Percentiles rank a stretch among this genome's conserved stretches.
Conservation (phyloP, 78 protist genomes). For the Anaeramoeba ignava region DNA sequence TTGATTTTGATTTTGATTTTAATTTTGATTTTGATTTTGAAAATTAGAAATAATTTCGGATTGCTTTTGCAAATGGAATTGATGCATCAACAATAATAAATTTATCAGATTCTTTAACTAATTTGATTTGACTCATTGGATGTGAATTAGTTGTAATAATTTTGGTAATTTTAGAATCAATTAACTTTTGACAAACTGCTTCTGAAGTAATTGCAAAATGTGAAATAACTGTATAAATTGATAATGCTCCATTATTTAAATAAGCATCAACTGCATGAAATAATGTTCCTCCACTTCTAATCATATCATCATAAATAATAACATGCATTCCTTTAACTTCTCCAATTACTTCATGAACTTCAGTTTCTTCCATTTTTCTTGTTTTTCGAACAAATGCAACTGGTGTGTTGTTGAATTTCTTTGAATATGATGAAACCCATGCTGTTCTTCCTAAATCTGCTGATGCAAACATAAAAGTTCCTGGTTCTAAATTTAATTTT, state of each 20-base stretch:
- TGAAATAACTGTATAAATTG: background rate
- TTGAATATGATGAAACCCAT: background rate
- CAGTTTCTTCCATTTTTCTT: background rate
- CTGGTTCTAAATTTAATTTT: background rate
- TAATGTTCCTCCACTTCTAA: background rate
- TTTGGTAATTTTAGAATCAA: background rate
- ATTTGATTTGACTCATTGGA: background rate
- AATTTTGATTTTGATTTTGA: too few species aligned
- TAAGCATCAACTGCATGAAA: background rate
- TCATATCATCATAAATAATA: background rate
- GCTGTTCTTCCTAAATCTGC: slow-evolving; percentile 2
- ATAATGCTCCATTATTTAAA: background rate
- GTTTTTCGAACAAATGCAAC: background rate
- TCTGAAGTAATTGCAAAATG: background rate
- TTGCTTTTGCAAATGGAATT: background rate
- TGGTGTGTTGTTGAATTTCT: background rate
- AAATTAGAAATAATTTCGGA: too few species aligned
- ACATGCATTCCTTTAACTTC: background rate
- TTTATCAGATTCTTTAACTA: background rate
- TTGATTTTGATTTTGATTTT: too few species aligned
- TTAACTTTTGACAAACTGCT: background rate
- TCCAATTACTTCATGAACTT: background rate
- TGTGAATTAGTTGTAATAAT: background rate
- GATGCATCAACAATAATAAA: background rate
- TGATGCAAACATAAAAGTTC: background rate